Conservation (phyloP, 176 grass and related monocot species). For the Oryza rufipogon region DNA sequence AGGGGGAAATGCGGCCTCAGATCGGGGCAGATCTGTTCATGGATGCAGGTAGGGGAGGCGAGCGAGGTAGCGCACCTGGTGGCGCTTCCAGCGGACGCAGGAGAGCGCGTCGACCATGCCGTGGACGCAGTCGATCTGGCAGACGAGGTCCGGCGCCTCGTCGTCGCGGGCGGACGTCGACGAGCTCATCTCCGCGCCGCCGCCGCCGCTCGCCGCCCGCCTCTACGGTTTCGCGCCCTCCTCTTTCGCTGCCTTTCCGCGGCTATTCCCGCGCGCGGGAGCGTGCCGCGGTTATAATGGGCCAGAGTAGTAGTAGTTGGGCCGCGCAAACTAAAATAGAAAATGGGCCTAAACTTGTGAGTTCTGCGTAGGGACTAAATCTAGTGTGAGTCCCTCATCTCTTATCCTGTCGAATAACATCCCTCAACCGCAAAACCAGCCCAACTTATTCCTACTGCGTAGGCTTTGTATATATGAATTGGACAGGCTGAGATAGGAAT, state of each 20-base stretch:
- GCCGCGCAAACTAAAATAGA: too few relatives aligned
- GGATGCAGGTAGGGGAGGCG: background rate
- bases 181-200: constrained; percentile 50
- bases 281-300: background rate
- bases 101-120: constrained; percentile 96
- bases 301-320: background rate
- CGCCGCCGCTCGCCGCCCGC: background rate
- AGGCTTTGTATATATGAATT: too few relatives aligned
- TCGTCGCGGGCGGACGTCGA: constrained; percentile 54
- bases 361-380: too few relatives aligned
- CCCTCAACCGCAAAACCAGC: too few relatives aligned
- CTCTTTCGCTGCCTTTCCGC: background rate
- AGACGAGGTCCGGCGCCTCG: constrained; percentile 63
- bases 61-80: constrained; percentile 51
- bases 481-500: too few relatives aligned
- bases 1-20: background rate
- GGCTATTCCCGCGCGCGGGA: background rate
- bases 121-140: constrained; percentile 74
- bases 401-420: too few relatives aligned
- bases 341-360: too few relatives aligned
- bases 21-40: background rate
- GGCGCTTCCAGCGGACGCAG: constrained; percentile 86
- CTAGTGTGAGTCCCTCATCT: too few relatives aligned
- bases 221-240: background rate
- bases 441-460: too few relatives aligned